Conservation (phyloP, 192 early-diverging fungal species). For the Coemansia nantahalensis region DNA sequence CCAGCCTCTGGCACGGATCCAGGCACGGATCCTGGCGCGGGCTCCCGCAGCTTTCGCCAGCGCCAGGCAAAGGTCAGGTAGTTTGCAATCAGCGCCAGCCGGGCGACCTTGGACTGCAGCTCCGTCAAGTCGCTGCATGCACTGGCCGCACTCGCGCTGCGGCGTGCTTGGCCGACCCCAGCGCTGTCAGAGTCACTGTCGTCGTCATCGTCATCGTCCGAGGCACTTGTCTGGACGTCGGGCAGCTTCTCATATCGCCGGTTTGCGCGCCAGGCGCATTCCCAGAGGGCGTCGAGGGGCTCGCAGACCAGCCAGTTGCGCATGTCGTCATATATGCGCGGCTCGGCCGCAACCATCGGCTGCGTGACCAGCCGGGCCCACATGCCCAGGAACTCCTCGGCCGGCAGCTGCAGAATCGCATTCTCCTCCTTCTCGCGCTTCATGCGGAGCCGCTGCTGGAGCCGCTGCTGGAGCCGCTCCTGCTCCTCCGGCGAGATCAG, state of each 20-base stretch:
- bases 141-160: neutral
- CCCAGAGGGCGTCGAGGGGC: slow-evolving; percentile 1
- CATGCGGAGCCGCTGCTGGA: slow-evolving; percentile 12
- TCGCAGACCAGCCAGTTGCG: slow-evolving; percentile 25
- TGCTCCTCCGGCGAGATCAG: slow-evolving; percentile 9
- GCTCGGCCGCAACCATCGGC: slow-evolving; percentile 14
- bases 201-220: slow-evolving; percentile 1
- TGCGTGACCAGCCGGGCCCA: slow-evolving; percentile 36
- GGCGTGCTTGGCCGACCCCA: neutral
- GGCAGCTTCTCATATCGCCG: slow-evolving; percentile 46
- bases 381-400: slow-evolving; percentile 22
- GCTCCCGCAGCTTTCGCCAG: slow-evolving; percentile 22
- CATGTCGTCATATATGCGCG: slow-evolving; percentile 21
- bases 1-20: neutral
- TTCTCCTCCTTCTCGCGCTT: slow-evolving; percentile 31
- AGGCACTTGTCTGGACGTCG: slow-evolving; percentile 6
- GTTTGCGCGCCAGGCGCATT: slow-evolving; percentile 12
- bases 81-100: slow-evolving; percentile 27
- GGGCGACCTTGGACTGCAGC: slow-evolving; percentile 14
- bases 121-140: neutral
- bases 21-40: too few relatives aligned
- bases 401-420: slow-evolving; percentile 24
- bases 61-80: slow-evolving; percentile 33
- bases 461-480: slow-evolving; percentile 16
- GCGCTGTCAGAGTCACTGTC: neutral